phyloP scores from a whole-genome alignment of 2,329 filamentous ascomycete species.

The Claviceps capensis region DNA sequence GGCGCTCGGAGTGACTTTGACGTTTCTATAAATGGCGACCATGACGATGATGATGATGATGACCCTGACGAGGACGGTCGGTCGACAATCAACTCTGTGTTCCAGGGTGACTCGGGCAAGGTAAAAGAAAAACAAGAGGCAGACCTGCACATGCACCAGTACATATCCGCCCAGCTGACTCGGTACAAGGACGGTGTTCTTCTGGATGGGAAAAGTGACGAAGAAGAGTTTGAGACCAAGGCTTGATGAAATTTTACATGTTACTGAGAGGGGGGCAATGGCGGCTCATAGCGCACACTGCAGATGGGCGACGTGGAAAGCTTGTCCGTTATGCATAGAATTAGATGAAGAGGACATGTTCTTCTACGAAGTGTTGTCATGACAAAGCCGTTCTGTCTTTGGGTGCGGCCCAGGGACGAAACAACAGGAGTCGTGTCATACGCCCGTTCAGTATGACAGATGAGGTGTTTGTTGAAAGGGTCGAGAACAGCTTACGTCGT shows the following conservation, averaged over 20 bases:
- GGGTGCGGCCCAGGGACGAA: background rate
- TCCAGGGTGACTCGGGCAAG: constrained; percentile 27
- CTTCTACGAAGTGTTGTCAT: background rate
- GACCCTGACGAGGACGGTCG: constrained; percentile 11
- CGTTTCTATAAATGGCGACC: constrained; percentile 30
- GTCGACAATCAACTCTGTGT: constrained; percentile 19
- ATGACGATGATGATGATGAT: constrained; percentile 28
- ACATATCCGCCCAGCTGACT: constrained; percentile 69
- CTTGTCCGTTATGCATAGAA: background rate
- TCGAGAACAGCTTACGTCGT: background rate
- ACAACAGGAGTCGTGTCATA: background rate
- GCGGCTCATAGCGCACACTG: no score
- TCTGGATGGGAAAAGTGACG: constrained; percentile 15
- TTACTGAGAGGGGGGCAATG: background rate
- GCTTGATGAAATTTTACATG: constrained; percentile 9
- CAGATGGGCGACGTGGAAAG: background rate
- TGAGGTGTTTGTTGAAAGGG: background rate
- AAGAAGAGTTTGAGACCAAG: constrained; percentile 35
- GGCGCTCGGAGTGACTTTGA: constrained; percentile 71
- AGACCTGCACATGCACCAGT: constrained; percentile 62
- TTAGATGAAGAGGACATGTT: background rate
- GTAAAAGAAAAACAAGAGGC: constrained; percentile 37
- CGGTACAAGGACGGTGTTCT: constrained; percentile 37
- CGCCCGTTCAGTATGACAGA: no score
- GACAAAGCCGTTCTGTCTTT: background rate